Conservation (phyloP, 73 alveolate genomes). For the Effrenium voratum region DNA sequence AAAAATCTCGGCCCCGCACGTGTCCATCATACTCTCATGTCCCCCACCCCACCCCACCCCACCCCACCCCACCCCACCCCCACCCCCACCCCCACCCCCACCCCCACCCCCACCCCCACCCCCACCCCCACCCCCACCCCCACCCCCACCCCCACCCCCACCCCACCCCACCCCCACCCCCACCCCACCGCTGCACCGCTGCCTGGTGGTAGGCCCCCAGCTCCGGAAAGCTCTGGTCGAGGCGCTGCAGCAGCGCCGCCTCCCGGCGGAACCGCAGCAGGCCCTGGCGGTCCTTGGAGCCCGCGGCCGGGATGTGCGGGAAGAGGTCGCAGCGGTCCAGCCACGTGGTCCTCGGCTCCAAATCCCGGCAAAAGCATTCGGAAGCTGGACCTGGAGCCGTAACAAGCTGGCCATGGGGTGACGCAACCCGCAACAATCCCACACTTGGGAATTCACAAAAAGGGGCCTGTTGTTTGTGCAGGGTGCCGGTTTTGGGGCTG, state of each 20-base stretch:
- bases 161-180: neutral
- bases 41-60: too few relatives aligned
- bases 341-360: conserved; percentile 39
- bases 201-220: conserved; percentile 85
- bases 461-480: too few relatives aligned
- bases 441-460: neutral
- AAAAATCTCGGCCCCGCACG: too few relatives aligned
- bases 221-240: conserved; percentile 52
- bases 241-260: neutral
- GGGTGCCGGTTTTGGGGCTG: too few relatives aligned
- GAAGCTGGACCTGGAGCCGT: too few relatives aligned
- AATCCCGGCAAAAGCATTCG: neutral
- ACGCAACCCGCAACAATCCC: neutral
- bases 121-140: too few relatives aligned
- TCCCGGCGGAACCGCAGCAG: neutral
- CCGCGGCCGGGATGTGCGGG: too few relatives aligned
- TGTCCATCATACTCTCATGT: too few relatives aligned
- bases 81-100: too few relatives aligned
- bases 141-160: neutral
- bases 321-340: conserved; percentile 60
- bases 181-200: neutral
- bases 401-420: too few relatives aligned
- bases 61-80: too few relatives aligned
- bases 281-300: neutral
- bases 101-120: too few relatives aligned